These are phyloP conservation scores for Quercus tomentella DNA, from an alignment of 331 rosid genomes.

Conservation along the genomic window DNA sequence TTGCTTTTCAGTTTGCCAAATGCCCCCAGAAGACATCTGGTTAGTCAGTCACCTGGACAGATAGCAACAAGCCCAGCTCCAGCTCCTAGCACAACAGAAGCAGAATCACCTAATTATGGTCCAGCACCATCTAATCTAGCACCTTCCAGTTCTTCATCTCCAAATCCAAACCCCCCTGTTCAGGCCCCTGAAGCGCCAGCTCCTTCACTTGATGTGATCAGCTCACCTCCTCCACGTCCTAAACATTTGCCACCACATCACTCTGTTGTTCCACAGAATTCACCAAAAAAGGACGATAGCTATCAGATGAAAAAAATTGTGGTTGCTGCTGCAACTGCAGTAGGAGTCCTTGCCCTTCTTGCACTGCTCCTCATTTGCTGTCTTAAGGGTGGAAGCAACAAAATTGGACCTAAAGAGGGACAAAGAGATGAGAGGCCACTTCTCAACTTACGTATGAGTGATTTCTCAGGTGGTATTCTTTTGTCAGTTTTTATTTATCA, in stretches of 20 bases:
- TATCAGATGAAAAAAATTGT: neutral
- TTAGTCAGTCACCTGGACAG: constrained; percentile 5
- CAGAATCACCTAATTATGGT: constrained; percentile 8
- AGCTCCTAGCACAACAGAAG: neutral
- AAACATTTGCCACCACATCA: constrained; percentile 8
- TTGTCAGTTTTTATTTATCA: constrained; percentile 3
- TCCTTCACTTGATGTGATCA: neutral
- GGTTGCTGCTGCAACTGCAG: constrained; percentile 14
- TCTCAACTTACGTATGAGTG: constrained; percentile 34
- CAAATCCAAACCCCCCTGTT: neutral
- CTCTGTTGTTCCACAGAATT: neutral
- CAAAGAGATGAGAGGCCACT: constrained; percentile 48
- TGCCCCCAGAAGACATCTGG: constrained; percentile 42
- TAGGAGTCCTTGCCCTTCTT: constrained; percentile 24
- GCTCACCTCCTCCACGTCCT: neutral
- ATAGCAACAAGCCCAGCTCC: constrained; percentile 4
- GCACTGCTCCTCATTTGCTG: constrained; percentile 37
- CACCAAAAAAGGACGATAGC: constrained; percentile 7
- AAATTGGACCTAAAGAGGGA: constrained; percentile 23
- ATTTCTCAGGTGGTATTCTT: constrained; percentile 50
- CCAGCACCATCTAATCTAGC: constrained; percentile 7
- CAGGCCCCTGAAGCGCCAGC: constrained; percentile 6
- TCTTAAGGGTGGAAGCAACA: constrained; percentile 18
- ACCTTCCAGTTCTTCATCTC: constrained; percentile 6
- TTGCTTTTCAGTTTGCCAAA: constrained; percentile 17